These are phyloP conservation scores for Termitomyces bulborhizus DNA, from an alignment of 768 basidiomycete species.

Conservation along the genomic window DNA sequence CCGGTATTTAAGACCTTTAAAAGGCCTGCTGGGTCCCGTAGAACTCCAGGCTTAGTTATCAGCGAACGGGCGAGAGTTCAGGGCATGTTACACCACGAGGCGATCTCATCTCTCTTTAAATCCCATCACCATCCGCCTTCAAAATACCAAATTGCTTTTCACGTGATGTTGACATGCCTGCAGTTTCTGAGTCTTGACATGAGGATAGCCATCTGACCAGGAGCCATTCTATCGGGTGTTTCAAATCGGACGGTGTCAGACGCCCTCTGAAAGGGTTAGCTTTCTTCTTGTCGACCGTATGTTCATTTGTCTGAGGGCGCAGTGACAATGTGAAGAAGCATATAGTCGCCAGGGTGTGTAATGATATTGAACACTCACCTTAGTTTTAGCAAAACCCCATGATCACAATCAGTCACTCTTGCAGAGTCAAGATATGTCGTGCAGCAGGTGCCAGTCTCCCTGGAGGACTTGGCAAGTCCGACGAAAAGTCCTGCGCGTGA, in stretches of 20 bases:
- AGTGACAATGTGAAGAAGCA: neutral
- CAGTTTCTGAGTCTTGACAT: slow-evolving; percentile 3
- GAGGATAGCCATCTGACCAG: slow-evolving; percentile 5
- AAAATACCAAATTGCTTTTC: slow-evolving; percentile 5
- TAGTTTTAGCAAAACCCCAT: neutral
- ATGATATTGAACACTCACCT: neutral
- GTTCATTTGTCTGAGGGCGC: neutral
- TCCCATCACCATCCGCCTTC: slow-evolving; percentile 12
- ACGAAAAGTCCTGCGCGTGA: neutral
- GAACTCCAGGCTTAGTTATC: neutral
- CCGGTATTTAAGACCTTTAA: slow-evolving; percentile 17
- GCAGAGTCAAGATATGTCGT: neutral
- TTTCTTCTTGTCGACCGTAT: neutral
- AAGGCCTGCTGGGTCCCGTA: slow-evolving; percentile 24
- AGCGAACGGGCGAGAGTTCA: neutral
- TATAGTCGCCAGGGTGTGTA: neutral
- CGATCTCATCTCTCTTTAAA: slow-evolving; percentile 2
- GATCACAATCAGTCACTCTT: neutral
- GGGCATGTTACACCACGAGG: slow-evolving; percentile 23
- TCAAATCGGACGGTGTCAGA: neutral
- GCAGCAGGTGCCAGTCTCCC: neutral
- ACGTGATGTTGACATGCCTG: slow-evolving; percentile 18
- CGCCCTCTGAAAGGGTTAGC: neutral
- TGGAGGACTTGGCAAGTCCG: neutral
- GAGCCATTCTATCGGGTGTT: slow-evolving; percentile 2